Conservation (phyloP, 202 grass and related monocot genomes). For the Hordeum pubiflorum region DNA sequence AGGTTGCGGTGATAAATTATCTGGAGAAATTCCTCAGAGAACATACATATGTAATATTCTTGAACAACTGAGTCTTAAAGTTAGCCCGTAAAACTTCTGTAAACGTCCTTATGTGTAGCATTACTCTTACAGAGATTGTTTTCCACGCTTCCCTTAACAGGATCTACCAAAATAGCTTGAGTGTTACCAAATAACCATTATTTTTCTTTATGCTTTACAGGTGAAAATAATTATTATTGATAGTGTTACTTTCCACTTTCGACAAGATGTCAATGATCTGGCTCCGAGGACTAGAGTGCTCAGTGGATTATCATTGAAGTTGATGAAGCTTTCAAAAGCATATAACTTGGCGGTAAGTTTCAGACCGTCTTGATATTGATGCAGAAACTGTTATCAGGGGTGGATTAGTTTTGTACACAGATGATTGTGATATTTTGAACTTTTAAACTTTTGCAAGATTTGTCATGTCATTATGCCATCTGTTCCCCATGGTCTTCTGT, state of each 20-base stretch:
- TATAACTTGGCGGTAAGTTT: slow-evolving; percentile 70
- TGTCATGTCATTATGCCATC: not conserved
- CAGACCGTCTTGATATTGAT: not conserved
- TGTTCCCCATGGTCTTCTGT: not conserved
- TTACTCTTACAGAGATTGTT: not conserved
- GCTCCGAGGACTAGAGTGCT: slow-evolving; percentile 75
- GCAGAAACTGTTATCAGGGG: not conserved
- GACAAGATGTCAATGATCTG: slow-evolving; percentile 93
- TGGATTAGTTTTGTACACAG: not conserved
- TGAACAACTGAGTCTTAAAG: slow-evolving; percentile 27
- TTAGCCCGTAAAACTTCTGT: too few species aligned
- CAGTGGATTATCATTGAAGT: slow-evolving; percentile 70
- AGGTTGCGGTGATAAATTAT: slow-evolving; percentile 91
- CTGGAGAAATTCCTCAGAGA: slow-evolving; percentile 75
- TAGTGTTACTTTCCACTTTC: slow-evolving; percentile 87
- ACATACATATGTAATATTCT: slow-evolving; percentile 67
- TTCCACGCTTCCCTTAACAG: not conserved
- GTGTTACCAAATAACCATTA: not conserved
- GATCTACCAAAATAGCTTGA: not conserved
- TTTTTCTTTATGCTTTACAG: slow-evolving; percentile 31
- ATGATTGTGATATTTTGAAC: not conserved
- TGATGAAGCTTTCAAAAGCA: slow-evolving; percentile 77
- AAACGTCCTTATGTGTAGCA: too few species aligned
- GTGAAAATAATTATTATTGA: slow-evolving; percentile 78
- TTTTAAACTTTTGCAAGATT: not conserved